Percentiles rank a stretch among this genome's conserved stretches.
phyloP scores from a whole-genome alignment of 1,284 basidiomycete species.

The Microbotryum intermedium region DNA sequence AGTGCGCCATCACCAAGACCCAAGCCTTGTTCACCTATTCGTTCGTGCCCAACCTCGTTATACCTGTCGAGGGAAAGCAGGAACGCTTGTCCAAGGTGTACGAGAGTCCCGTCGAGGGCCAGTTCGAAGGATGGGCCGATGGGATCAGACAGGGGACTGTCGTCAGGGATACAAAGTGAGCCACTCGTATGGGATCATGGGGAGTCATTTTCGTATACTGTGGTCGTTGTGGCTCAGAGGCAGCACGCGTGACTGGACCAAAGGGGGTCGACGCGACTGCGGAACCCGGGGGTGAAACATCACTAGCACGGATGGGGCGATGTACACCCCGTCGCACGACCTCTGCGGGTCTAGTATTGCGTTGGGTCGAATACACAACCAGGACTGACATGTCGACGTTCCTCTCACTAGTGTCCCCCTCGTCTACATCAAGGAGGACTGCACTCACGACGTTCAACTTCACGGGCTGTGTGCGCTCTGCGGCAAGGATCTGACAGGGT shows the following conservation, averaged over 20 bases:
- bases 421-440: slow-evolving; percentile 67
- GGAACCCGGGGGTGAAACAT: slow-evolving; percentile 35
- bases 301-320: too few relatives aligned
- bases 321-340: not conserved
- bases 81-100: slow-evolving; percentile 74
- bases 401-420: slow-evolving; percentile 44
- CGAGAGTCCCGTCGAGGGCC: slow-evolving; percentile 74
- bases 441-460: slow-evolving; percentile 86
- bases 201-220: too few relatives aligned
- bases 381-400: not conserved
- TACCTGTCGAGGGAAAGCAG: slow-evolving; percentile 34
- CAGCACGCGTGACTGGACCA: too few relatives aligned
- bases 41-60: not conserved
- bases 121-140: slow-evolving; percentile 53
- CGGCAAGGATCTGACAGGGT: slow-evolving; percentile 89
- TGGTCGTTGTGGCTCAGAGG: too few relatives aligned
- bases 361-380: too few relatives aligned
- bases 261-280: slow-evolving; percentile 38
- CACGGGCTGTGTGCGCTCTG: slow-evolving; percentile 87
- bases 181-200: too few relatives aligned
- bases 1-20: slow-evolving; percentile 15
- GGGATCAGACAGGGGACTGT: slow-evolving; percentile 37
- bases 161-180: slow-evolving; percentile 33
- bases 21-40: slow-evolving; percentile 28
- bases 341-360: too few relatives aligned